Percentiles rank a stretch among this genome's conserved stretches.
Evolutionary conservation across 2,329 filamentous ascomycete genomes (phyloP).

Genomic region (Ambrosiella beaveri): DNA sequence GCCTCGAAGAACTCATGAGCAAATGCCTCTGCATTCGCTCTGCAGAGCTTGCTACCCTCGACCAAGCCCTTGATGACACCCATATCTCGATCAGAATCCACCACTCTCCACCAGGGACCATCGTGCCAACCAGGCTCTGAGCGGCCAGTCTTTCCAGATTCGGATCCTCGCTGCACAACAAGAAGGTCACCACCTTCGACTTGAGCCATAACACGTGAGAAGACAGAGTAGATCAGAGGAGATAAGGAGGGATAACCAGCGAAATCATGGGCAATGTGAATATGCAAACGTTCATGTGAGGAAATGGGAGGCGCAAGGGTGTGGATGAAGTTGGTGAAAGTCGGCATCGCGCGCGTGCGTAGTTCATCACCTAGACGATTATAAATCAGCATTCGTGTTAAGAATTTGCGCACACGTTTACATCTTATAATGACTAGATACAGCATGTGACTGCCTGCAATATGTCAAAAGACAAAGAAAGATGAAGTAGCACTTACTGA

Average conservation of each 20-base stretch:
- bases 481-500: conserved; percentile 37
- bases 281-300: conserved; percentile 88
- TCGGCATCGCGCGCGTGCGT: conserved; percentile 71
- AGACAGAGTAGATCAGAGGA: conserved; percentile 77
- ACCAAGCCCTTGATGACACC: conserved; percentile 62
- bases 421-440: no score
- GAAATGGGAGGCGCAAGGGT: conserved; percentile 92
- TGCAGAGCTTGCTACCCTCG: conserved; percentile 80
- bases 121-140: conserved; percentile 63
- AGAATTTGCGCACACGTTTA: not conserved
- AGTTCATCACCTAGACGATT: conserved; percentile 58
- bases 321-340: conserved; percentile 86
- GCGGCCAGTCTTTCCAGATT: conserved; percentile 50
- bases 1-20: conserved; percentile 67
- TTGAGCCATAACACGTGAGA: conserved; percentile 94
- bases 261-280: conserved; percentile 93
- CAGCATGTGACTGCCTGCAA: no score
- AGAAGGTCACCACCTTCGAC: conserved; percentile 92
- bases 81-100: conserved; percentile 52
- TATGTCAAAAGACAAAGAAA: not conserved
- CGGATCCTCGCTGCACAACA: conserved; percentile 83
- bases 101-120: conserved; percentile 87
- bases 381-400: not conserved
- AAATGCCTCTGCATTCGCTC: conserved; percentile 78
- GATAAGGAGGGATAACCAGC: conserved; percentile 88